These are phyloP conservation scores for Tylopilus subfusipes DNA, from an alignment of 768 basidiomycete genomes.

Conservation along the genomic window DNA sequence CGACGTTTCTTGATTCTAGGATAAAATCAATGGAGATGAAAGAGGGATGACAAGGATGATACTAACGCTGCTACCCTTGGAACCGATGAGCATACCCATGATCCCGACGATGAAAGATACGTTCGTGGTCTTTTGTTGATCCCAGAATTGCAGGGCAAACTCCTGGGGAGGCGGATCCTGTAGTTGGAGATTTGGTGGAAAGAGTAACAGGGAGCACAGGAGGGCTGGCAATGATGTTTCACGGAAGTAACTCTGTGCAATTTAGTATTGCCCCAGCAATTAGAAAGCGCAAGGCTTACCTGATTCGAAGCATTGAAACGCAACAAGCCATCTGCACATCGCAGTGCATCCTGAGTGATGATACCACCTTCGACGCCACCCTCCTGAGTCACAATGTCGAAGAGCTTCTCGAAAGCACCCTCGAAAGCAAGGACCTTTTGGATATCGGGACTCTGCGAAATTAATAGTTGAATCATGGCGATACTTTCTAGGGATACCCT, in stretches of 20 bases:
- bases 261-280: slow-evolving; percentile 14
- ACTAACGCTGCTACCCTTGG: slow-evolving; percentile 63
- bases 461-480: slow-evolving; percentile 73
- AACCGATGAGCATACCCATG: slow-evolving; percentile 80
- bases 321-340: slow-evolving; percentile 81
- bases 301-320: slow-evolving; percentile 95
- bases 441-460: slow-evolving; percentile 85
- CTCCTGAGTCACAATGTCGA: slow-evolving; percentile 81
- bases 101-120: slow-evolving; percentile 75
- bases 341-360: slow-evolving; percentile 80
- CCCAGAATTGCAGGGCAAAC: slow-evolving; percentile 97
- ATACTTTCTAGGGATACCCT: slow-evolving; percentile 62
- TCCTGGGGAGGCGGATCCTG: slow-evolving; percentile 71
- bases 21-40: slow-evolving; percentile 1
- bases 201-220: slow-evolving; percentile 66
- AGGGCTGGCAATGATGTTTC: slow-evolving; percentile 74
- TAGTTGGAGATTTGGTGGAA: slow-evolving; percentile 58
- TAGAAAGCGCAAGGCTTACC: slow-evolving; percentile 39
- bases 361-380: slow-evolving; percentile 91
- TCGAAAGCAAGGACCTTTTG: slow-evolving; percentile 97
- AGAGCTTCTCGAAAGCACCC: slow-evolving; percentile 93
- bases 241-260: slow-evolving; percentile 85
- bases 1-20: slow-evolving; percentile 53
- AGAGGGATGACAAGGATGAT: background rate
- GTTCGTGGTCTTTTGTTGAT: slow-evolving; percentile 83